Evolutionary conservation across 495 filamentous ascomycete genomes (phyloP).

Genomic region (Penicillium paxilli): DNA sequence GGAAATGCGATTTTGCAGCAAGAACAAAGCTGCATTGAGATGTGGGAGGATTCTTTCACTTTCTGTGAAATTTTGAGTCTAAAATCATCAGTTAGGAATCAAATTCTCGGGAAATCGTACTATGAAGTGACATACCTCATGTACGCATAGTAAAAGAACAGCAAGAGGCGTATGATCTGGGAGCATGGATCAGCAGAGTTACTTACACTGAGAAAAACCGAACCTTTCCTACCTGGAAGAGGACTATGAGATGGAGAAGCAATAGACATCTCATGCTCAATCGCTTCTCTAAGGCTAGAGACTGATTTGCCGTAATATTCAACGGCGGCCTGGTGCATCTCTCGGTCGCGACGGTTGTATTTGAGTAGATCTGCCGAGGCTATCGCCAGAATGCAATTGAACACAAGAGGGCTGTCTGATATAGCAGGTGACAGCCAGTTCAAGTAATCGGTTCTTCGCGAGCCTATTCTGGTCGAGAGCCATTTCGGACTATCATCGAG

Average conservation of each 20-base stretch:
- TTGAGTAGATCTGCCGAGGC: slow-evolving; percentile 20
- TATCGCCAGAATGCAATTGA: slow-evolving; percentile 16
- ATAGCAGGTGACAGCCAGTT: slow-evolving; percentile 11
- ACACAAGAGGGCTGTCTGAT: slow-evolving; percentile 9
- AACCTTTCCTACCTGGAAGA: not conserved
- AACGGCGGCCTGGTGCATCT: slow-evolving; percentile 3
- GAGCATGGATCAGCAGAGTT: not conserved
- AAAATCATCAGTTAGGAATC: not conserved
- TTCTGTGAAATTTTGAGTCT: slow-evolving; percentile 22
- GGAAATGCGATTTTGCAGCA: slow-evolving; percentile 10
- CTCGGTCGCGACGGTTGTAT: slow-evolving; percentile 4
- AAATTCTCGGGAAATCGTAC: not conserved
- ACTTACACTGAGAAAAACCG: not conserved
- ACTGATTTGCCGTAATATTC: slow-evolving; percentile 19
- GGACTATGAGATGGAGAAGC: not conserved
- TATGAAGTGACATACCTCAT: slow-evolving; percentile 10
- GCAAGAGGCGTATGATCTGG: slow-evolving; percentile 14
- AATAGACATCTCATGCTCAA: slow-evolving; percentile 3
- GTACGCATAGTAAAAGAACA: slow-evolving; percentile 20
- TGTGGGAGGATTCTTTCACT: slow-evolving; percentile 16
- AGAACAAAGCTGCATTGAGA: slow-evolving; percentile 20
- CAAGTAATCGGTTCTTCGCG: slow-evolving; percentile 6
- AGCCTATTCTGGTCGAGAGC: slow-evolving; percentile 13
- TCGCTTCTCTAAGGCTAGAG: slow-evolving; percentile 6
- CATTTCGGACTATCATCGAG: slow-evolving; percentile 13